These are phyloP conservation scores for Phytophthora pini DNA, from an alignment of 352 stramenopile species.

Conservation along the genomic window DNA sequence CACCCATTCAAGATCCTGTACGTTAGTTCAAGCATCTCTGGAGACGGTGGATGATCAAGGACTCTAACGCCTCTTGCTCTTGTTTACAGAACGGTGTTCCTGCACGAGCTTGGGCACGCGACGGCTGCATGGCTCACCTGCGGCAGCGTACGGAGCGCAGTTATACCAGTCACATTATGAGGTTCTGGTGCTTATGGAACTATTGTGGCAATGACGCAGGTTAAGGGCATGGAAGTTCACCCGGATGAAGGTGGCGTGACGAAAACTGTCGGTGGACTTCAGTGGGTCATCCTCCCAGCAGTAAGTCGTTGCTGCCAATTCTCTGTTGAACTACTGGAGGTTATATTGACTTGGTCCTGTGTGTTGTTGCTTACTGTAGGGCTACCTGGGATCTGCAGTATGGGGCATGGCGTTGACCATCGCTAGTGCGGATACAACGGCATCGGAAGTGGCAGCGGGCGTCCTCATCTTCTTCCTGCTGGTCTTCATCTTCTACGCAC, in stretches of 20 bases:
- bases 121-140: slow-evolving; percentile 88
- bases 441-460: slow-evolving; percentile 74
- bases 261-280: slow-evolving; percentile 74
- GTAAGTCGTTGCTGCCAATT: slow-evolving; percentile 35
- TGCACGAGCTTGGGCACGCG: slow-evolving; percentile 87
- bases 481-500: slow-evolving; percentile 88
- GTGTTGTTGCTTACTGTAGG: slow-evolving; percentile 38
- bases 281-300: slow-evolving; percentile 79
- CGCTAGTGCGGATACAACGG: slow-evolving; percentile 62
- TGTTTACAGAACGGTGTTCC: slow-evolving; percentile 76
- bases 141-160: slow-evolving; percentile 52
- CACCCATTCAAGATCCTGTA: slow-evolving; percentile 92
- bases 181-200: background rate
- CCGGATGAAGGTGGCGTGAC: slow-evolving; percentile 89
- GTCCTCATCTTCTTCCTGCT: slow-evolving; percentile 90
- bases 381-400: slow-evolving; percentile 85
- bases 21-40: slow-evolving; percentile 17
- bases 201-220: slow-evolving; percentile 39
- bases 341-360: slow-evolving; percentile 3
- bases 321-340: background rate
- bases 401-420: slow-evolving; percentile 91
- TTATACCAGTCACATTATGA: background rate
- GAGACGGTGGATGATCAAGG: background rate
- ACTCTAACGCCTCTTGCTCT: background rate
- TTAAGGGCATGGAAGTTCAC: slow-evolving; percentile 91